Conservation (phyloP, 345 rosid genomes). For the Eucalyptus shirleyi region DNA sequence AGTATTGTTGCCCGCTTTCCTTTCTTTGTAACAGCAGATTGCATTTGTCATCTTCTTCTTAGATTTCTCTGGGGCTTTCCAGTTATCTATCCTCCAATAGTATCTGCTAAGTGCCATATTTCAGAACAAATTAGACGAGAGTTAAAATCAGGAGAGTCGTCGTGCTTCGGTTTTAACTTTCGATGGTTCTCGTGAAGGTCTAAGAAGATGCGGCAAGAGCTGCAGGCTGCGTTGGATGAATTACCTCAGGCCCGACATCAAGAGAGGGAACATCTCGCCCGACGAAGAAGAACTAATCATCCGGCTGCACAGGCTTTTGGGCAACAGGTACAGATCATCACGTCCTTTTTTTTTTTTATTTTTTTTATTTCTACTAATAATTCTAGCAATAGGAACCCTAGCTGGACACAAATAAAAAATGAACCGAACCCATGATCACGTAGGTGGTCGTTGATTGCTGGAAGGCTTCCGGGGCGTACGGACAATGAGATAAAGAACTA, state of each 20-base stretch:
- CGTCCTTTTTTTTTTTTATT: not conserved
- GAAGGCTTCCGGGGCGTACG: conserved; percentile 29
- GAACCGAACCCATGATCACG: not conserved
- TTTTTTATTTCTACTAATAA: not conserved
- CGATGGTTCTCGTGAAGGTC: not conserved
- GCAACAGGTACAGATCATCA: conserved; percentile 10
- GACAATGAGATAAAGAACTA: conserved; percentile 32
- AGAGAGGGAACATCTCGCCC: not conserved
- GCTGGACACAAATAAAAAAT: not conserved
- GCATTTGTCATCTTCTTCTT: not conserved
- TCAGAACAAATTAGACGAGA: not conserved
- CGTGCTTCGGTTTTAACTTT: not conserved
- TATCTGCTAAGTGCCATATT: not conserved
- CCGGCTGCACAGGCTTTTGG: conserved; percentile 23
- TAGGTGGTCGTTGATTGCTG: conserved; percentile 37
- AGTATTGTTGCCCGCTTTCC: not conserved
- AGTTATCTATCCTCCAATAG: not conserved
- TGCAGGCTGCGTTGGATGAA: conserved; percentile 5
- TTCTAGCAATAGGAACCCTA: not conserved
- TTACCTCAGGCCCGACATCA: not conserved
- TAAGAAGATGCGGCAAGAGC: conserved; percentile 5
- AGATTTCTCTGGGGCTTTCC: not conserved
- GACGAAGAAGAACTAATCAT: conserved; percentile 26
- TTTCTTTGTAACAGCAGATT: not conserved
- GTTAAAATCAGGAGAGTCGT: not conserved